Percentiles rank a stretch among this genome's conserved stretches.
Evolutionary conservation across 345 rosid genomes (phyloP).

Genomic region (Pugionium cornutum): DNA sequence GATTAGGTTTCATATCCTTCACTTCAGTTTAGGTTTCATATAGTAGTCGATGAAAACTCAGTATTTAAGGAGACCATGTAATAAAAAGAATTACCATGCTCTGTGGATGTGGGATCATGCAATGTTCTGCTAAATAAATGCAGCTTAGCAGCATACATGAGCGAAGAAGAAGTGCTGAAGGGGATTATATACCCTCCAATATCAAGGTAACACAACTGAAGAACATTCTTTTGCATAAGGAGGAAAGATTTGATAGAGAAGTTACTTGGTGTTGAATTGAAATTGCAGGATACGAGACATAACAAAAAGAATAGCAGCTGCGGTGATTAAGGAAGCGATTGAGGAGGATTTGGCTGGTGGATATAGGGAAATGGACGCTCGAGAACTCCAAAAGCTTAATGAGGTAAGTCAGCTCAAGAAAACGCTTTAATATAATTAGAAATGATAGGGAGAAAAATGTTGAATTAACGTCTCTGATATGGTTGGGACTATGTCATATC

Average conservation of each 20-base stretch:
- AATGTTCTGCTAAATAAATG: constrained; percentile 31
- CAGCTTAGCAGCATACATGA: constrained; percentile 94
- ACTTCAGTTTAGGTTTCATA: constrained; percentile 1
- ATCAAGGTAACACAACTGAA: constrained; percentile 58
- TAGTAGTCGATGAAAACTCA: not conserved
- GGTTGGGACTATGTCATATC: too few relatives aligned
- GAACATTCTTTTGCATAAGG: not conserved
- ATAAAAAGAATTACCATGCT: not conserved
- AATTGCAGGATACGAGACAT: constrained; percentile 82
- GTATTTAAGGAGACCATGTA: not conserved
- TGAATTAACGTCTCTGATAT: too few relatives aligned
- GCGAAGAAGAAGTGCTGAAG: constrained; percentile 77
- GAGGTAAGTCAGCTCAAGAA: constrained; percentile 44
- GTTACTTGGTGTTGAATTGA: not conserved
- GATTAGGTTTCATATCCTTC: not conserved
- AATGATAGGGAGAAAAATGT: too few relatives aligned
- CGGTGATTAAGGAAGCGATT: constrained; percentile 86
- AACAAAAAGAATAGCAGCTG: constrained; percentile 84
- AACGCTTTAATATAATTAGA: not conserved
- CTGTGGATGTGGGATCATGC: constrained; percentile 9
- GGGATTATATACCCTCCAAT: constrained; percentile 85
- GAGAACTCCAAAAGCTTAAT: constrained; percentile 62
- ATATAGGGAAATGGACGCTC: constrained; percentile 75
- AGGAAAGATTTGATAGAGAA: not conserved
- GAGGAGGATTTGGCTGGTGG: constrained; percentile 80